Evolutionary conservation across 768 basidiomycete species (phyloP).

Genomic region (Trametes cinnabarina): DNA sequence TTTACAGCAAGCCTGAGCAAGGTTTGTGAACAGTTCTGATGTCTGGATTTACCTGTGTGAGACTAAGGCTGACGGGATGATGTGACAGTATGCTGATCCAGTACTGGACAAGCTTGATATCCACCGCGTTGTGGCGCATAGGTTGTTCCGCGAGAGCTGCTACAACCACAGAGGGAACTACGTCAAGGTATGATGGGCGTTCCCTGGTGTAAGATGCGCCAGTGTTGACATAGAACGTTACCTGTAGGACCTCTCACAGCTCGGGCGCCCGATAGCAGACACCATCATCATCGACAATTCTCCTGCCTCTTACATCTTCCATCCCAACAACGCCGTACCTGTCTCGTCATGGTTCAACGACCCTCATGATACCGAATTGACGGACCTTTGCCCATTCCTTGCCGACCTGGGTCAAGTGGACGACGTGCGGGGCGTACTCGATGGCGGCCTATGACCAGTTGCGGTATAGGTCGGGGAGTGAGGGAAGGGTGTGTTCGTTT

Average conservation of each 20-base stretch:
- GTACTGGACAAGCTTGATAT: slow-evolving; percentile 96
- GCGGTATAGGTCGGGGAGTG: slow-evolving; percentile 6
- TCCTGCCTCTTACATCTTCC: slow-evolving; percentile 98
- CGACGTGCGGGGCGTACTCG: slow-evolving; percentile 69
- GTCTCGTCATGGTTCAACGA: slow-evolving; percentile 99
- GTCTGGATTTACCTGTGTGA: not conserved
- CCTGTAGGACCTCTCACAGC: slow-evolving; percentile 94
- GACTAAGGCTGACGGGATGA: not conserved
- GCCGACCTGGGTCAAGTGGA: slow-evolving; percentile 80
- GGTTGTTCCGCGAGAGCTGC: slow-evolving; percentile 96
- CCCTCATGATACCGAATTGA: slow-evolving; percentile 96
- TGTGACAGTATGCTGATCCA: slow-evolving; percentile 91
- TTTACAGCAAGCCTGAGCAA: slow-evolving; percentile 98
- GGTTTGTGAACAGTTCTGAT: slow-evolving; percentile 41
- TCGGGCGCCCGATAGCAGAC: slow-evolving; percentile 90
- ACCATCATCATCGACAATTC: slow-evolving; percentile 99
- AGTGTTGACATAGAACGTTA: not conserved
- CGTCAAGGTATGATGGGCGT: slow-evolving; percentile 74
- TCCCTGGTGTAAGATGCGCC: too few species aligned
- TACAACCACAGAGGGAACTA: slow-evolving; percentile 99
- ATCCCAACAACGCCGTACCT: slow-evolving; percentile 98
- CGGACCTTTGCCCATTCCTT: slow-evolving; percentile 93
- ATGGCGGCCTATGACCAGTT: slow-evolving; percentile 28
- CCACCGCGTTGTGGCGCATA: slow-evolving; percentile 88
- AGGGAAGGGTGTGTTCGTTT: not conserved